Evolutionary conservation across 306 rosid species (phyloP).

Genomic region (Comarum palustre): DNA sequence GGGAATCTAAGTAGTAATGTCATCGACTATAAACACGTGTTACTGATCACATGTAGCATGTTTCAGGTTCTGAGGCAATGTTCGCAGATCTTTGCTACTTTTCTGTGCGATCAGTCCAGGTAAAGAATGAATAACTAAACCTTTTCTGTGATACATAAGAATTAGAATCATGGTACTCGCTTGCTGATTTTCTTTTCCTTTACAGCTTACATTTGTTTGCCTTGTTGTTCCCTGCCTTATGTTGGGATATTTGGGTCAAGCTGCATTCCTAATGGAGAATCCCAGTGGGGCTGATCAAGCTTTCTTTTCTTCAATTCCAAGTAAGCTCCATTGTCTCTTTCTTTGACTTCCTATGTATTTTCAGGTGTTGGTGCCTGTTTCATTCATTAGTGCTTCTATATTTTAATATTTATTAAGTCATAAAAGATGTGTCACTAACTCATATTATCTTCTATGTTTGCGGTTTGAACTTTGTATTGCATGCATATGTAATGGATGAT

Average conservation of each 20-base stretch:
- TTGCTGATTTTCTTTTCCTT: slow-evolving; percentile 2
- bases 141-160: slow-evolving; percentile 12
- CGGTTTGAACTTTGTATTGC: slow-evolving; percentile 1
- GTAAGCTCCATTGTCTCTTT: slow-evolving; percentile 37
- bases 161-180: slow-evolving; percentile 7
- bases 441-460: not conserved
- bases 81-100: slow-evolving; percentile 98
- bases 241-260: slow-evolving; percentile 99
- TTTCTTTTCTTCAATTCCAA: slow-evolving; percentile 80
- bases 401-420: not conserved
- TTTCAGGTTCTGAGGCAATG: slow-evolving; percentile 98
- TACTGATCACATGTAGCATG: slow-evolving; percentile 19
- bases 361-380: slow-evolving; percentile 4
- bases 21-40: slow-evolving; percentile 7
- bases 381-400: not conserved
- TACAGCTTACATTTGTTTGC: slow-evolving; percentile 89
- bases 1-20: not conserved
- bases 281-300: slow-evolving; percentile 52
- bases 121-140: slow-evolving; percentile 30
- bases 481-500: not conserved
- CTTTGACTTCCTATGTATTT: not conserved
- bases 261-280: slow-evolving; percentile 84
- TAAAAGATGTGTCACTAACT: not conserved
- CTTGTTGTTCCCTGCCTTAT: slow-evolving; percentile 91
- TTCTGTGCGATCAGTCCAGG: slow-evolving; percentile 94